Conservation (phyloP, 345 rosid species). For the Brassica incana region DNA sequence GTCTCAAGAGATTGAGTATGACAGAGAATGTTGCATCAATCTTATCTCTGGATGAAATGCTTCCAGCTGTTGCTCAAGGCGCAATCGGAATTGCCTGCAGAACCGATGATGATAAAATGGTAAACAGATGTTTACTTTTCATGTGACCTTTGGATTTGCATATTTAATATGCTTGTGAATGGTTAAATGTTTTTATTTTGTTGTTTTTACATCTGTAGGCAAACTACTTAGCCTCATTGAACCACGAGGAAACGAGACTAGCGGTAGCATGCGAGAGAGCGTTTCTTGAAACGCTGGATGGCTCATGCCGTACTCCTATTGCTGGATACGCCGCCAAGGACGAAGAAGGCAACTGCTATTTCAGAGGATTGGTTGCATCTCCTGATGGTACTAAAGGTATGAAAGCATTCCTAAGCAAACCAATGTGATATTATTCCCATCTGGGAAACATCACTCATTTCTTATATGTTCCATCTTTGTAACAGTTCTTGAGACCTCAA, state of each 20-base stretch:
- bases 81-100: constrained; percentile 98
- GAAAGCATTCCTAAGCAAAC: neutral
- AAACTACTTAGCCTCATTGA: constrained; percentile 72
- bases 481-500: constrained; percentile 90
- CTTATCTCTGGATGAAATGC: constrained; percentile 87
- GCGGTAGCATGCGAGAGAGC: constrained; percentile 93
- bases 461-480: constrained; percentile 27
- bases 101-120: constrained; percentile 82
- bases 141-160: neutral
- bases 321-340: constrained; percentile 89
- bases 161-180: neutral
- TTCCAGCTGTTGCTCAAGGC: constrained; percentile 99
- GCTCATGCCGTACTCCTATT: constrained; percentile 98
- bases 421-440: neutral
- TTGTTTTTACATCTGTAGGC: constrained; percentile 48
- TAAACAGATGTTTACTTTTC: constrained; percentile 18
- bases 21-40: constrained; percentile 78
- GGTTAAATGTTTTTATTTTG: neutral
- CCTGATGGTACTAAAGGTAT: constrained; percentile 90
- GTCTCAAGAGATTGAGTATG: constrained; percentile 89
- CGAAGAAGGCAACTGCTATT: constrained; percentile 73
- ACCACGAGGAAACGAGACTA: constrained; percentile 92
- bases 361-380: constrained; percentile 90
- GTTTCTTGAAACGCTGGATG: constrained; percentile 79
- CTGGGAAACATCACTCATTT: constrained; percentile 17